These are phyloP conservation scores for Podila epicladia DNA, from an alignment of 192 early-diverging fungal species.

Conservation along the genomic window DNA sequence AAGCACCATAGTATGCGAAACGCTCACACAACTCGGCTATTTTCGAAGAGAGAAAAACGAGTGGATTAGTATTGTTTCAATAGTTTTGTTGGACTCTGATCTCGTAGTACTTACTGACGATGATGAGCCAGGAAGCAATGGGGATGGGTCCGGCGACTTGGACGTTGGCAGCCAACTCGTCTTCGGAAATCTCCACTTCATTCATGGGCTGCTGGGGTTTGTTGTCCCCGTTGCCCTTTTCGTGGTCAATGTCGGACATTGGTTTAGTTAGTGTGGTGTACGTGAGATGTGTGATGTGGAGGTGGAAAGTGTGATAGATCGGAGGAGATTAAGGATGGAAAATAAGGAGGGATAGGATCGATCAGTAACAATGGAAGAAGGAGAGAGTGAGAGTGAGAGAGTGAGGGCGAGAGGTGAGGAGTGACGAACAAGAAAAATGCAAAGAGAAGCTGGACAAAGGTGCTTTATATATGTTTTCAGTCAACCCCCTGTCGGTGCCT, in stretches of 20 bases:
- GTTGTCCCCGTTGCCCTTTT: neutral
- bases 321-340: neutral
- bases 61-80: neutral
- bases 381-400: neutral
- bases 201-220: neutral
- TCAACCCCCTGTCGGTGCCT: too few species aligned
- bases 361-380: too few species aligned
- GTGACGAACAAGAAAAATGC: neutral
- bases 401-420: neutral
- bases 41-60: neutral
- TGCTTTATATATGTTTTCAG: too few species aligned
- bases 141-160: constrained; percentile 50
- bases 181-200: constrained; percentile 11
- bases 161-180: constrained; percentile 8
- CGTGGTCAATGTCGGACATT: neutral
- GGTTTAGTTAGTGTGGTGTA: too few species aligned
- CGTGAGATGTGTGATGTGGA: neutral
- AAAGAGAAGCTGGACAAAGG: neutral
- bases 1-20: constrained; percentile 65
- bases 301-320: neutral
- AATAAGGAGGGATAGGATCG: neutral
- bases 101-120: constrained; percentile 53
- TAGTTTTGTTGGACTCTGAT: neutral
- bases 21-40: constrained; percentile 48
- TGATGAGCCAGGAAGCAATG: constrained; percentile 45